phyloP scores from a whole-genome alignment of 441 rosid species.

The Oxalis stricta region DNA sequence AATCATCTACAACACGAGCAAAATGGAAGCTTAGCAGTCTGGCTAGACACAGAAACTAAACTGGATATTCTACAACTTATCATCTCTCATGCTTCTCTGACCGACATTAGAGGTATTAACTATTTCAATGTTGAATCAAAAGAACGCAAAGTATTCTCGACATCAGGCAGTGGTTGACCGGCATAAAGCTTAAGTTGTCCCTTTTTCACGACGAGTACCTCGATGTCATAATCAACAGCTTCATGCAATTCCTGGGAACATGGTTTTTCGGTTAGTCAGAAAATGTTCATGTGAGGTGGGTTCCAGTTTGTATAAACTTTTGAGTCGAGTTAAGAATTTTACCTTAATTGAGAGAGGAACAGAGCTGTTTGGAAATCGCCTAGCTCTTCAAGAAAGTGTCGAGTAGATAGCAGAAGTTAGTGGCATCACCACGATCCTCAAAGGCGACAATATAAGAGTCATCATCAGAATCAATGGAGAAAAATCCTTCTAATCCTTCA shows the following conservation, averaged over 20 bases:
- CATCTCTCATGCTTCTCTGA: background rate
- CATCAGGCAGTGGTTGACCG: constrained; percentile 65
- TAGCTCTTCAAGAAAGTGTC: constrained; percentile 56
- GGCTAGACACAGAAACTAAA: too few species aligned
- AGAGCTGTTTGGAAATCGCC: constrained; percentile 42
- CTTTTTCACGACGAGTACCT: constrained; percentile 54
- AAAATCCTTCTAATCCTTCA: constrained; percentile 39
- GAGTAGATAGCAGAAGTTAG: constrained; percentile 57
- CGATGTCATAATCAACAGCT: constrained; percentile 28
- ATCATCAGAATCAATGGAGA: constrained; percentile 21
- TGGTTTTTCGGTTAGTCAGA: too few species aligned
- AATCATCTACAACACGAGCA: too few species aligned
- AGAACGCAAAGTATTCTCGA: constrained; percentile 47
- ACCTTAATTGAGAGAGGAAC: constrained; percentile 52
- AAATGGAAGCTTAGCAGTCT: too few species aligned
- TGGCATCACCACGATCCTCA: constrained; percentile 70
- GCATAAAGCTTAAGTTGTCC: constrained; percentile 64
- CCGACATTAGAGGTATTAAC: background rate
- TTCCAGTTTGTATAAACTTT: background rate
- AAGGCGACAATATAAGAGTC: constrained; percentile 40
- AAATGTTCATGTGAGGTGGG: constrained; percentile 5
- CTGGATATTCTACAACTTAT: too few species aligned
- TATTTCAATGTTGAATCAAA: constrained; percentile 32
- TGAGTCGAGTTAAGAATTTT: constrained; percentile 14
- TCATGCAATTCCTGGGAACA: constrained; percentile 57